These are phyloP conservation scores for Lyophyllum shimeji DNA, from an alignment of 768 basidiomycete genomes.

Conservation along the genomic window DNA sequence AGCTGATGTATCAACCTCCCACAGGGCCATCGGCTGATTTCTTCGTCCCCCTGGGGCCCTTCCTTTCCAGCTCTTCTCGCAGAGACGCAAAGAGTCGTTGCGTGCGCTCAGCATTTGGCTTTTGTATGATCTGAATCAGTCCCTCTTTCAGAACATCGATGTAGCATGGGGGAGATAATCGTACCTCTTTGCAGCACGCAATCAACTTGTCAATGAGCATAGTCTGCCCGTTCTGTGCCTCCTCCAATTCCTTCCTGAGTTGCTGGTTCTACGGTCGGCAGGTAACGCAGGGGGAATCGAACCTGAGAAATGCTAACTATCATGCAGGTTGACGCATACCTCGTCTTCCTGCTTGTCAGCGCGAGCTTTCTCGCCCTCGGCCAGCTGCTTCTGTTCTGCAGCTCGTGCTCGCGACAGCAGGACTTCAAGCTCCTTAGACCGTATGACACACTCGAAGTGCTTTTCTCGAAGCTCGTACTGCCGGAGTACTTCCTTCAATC, in stretches of 20 bases:
- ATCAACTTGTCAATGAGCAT: constrained; percentile 83
- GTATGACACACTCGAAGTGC: constrained; percentile 90
- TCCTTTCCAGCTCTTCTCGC: constrained; percentile 81
- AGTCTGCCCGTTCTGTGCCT: constrained; percentile 76
- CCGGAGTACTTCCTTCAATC: constrained; percentile 81
- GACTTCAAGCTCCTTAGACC: constrained; percentile 90
- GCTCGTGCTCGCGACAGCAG: constrained; percentile 83
- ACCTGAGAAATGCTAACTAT: constrained; percentile 14
- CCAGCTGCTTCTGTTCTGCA: constrained; percentile 83
- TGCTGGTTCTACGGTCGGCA: constrained; percentile 51
- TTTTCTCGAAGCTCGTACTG: constrained; percentile 90
- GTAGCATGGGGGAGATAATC: constrained; percentile 18
- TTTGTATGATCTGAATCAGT: constrained; percentile 34
- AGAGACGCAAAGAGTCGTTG: constrained; percentile 79
- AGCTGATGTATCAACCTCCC: constrained; percentile 36
- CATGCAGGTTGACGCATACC: constrained; percentile 42
- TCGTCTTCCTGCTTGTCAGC: constrained; percentile 74
- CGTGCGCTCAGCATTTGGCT: constrained; percentile 84
- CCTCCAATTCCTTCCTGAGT: constrained; percentile 75
- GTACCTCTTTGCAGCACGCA: constrained; percentile 84
- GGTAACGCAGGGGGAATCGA: background rate
- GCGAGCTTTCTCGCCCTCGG: constrained; percentile 69
- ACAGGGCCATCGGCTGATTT: constrained; percentile 43
- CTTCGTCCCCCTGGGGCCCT: constrained; percentile 44
- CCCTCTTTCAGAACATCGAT: constrained; percentile 13